Conservation (phyloP, 306 rosid species). For the Amphicarpaea edgeworthii region DNA sequence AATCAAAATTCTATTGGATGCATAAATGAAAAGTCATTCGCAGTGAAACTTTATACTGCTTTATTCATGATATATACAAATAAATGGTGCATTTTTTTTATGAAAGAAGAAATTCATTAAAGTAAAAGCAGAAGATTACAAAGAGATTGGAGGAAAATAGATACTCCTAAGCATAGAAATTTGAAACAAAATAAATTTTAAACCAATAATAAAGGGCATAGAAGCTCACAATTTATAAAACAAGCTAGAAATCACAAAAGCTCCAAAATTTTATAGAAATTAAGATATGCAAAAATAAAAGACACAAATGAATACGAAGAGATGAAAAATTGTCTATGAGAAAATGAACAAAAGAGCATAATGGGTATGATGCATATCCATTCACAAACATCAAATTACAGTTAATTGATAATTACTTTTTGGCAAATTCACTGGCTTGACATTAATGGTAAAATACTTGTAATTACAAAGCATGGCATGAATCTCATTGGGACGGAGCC, state of each 20-base stretch:
- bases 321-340: constrained; percentile 12
- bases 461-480: constrained; percentile 83
- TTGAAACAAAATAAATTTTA: background rate
- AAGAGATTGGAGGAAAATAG: constrained; percentile 2
- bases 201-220: constrained; percentile 8
- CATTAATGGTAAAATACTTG: constrained; percentile 76
- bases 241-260: constrained; percentile 14
- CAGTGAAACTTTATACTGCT: constrained; percentile 21
- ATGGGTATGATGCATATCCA: constrained; percentile 36
- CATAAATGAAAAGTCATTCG: constrained; percentile 33
- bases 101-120: background rate
- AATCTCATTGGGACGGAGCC: constrained; percentile 99
- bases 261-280: constrained; percentile 9
- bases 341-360: constrained; percentile 22
- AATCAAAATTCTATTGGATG: constrained; percentile 29
- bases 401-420: constrained; percentile 64
- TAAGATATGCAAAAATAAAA: constrained; percentile 10
- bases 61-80: constrained; percentile 9
- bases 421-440: constrained; percentile 91
- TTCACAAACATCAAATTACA: constrained; percentile 32
- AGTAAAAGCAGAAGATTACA: constrained; percentile 8
- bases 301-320: constrained; percentile 5
- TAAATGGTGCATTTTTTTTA: background rate
- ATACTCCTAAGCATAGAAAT: background rate
- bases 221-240: constrained; percentile 21